Evolutionary conservation across 1,139 yeast genomes (phyloP).

Genomic region (Suhomyces bokatorum): DNA sequence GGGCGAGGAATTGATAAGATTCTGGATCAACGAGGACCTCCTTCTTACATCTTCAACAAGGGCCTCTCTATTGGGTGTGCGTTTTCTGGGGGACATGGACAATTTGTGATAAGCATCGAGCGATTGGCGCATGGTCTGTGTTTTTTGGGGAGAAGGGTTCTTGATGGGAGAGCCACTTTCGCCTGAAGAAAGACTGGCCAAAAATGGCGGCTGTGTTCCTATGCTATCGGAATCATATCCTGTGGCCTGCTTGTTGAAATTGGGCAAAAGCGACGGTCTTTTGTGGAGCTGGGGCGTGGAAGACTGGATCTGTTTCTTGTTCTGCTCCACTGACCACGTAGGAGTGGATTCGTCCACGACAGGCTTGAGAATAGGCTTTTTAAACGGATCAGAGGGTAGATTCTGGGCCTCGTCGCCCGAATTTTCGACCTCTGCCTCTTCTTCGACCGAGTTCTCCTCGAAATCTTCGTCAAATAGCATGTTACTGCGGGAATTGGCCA

Average conservation of each 20-base stretch:
- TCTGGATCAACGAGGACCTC: slow-evolving; percentile 45
- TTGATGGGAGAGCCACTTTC: slow-evolving; percentile 13
- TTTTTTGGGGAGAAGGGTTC: slow-evolving; percentile 13
- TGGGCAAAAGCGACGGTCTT: slow-evolving; percentile 18
- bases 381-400: slow-evolving; percentile 14
- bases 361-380: slow-evolving; percentile 25
- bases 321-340: slow-evolving; percentile 41
- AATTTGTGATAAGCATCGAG: slow-evolving; percentile 38
- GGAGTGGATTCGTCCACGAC: slow-evolving; percentile 37
- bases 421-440: slow-evolving; percentile 16
- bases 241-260: slow-evolving; percentile 12
- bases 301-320: slow-evolving; percentile 26
- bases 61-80: slow-evolving; percentile 25
- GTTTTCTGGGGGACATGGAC: slow-evolving; percentile 37
- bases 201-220: slow-evolving; percentile 24
- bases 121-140: slow-evolving; percentile 37
- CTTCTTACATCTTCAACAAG: slow-evolving; percentile 23
- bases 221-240: slow-evolving; percentile 28
- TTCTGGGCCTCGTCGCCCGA: background rate
- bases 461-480: slow-evolving; percentile 19
- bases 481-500: slow-evolving; percentile 17
- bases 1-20: slow-evolving; percentile 51
- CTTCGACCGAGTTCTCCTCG: background rate
- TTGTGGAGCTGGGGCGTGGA: slow-evolving; percentile 38
- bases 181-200: slow-evolving; percentile 17